phyloP scores from a whole-genome alignment of 306 rosid genomes.

The Senna tora region DNA sequence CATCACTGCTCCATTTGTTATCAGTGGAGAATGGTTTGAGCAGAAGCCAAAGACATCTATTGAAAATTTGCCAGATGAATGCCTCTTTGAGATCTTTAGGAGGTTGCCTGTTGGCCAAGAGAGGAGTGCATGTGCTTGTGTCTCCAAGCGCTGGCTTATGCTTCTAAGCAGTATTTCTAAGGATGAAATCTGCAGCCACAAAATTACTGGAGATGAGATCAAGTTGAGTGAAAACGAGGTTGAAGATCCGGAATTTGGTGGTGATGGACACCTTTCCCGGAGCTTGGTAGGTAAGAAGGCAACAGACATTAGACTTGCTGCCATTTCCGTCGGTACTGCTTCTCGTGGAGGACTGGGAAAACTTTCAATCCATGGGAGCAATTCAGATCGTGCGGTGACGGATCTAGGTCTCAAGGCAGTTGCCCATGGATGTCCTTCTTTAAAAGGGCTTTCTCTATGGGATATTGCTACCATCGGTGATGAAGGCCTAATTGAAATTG shows the following conservation, averaged over 20 bases:
- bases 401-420: conserved; percentile 76
- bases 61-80: conserved; percentile 82
- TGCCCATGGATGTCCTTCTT: conserved; percentile 83
- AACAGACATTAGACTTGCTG: conserved; percentile 95
- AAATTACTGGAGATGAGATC: conserved; percentile 35
- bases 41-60: conserved; percentile 72
- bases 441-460: conserved; percentile 78
- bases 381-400: conserved; percentile 59
- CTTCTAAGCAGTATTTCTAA: conserved; percentile 76
- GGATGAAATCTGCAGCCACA: conserved; percentile 59
- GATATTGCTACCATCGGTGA: conserved; percentile 67
- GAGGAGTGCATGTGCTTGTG: conserved; percentile 81
- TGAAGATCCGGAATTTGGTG: conserved; percentile 61
- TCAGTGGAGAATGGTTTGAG: conserved; percentile 54
- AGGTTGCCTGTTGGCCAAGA: conserved; percentile 80
- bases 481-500: conserved; percentile 84
- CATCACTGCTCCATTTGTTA: conserved; percentile 64
- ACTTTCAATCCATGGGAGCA: conserved; percentile 81
- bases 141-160: conserved; percentile 86
- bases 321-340: conserved; percentile 87
- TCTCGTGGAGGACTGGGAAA: conserved; percentile 93
- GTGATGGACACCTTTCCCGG: conserved; percentile 85
- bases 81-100: conserved; percentile 92
- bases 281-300: conserved; percentile 94
- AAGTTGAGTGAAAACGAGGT: conserved; percentile 37